Conservation (phyloP, 352 stramenopile species). For the Phytophthora melonis region DNA sequence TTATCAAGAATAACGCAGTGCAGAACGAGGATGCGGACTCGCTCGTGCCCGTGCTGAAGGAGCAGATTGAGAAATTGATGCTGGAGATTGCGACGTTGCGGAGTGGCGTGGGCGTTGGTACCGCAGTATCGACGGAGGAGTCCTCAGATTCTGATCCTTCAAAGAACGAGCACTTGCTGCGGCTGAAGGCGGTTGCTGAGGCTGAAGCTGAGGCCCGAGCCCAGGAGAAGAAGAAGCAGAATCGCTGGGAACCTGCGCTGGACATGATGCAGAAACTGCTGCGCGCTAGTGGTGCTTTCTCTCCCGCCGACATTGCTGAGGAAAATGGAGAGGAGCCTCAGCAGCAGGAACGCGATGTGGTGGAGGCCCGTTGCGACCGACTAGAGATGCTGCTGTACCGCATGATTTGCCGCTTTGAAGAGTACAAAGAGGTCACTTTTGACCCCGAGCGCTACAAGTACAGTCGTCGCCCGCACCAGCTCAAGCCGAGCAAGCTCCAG, state of each 20-base stretch:
- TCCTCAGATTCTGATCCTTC: conserved; percentile 23
- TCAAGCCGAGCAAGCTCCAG: conserved; percentile 45
- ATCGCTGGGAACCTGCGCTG: conserved; percentile 80
- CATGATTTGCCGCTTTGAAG: conserved; percentile 89
- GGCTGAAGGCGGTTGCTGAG: conserved; percentile 34
- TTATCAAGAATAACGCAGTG: conserved; percentile 91
- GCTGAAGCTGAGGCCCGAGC: conserved; percentile 31
- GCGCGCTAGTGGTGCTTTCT: conserved; percentile 59
- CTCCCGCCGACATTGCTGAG: conserved; percentile 48
- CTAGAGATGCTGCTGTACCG: conserved; percentile 87
- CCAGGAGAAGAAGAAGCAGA: conserved; percentile 56
- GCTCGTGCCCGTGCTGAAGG: conserved; percentile 76
- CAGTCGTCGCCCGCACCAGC: conserved; percentile 24
- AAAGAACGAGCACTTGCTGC: conserved; percentile 37
- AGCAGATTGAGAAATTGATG: conserved; percentile 77
- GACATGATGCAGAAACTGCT: conserved; percentile 86
- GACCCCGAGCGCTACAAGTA: conserved; percentile 49
- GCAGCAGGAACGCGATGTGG: conserved; percentile 44
- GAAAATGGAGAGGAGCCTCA: conserved; percentile 39
- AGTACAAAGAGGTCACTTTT: conserved; percentile 80
- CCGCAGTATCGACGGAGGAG: conserved; percentile 20
- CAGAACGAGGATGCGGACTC: conserved; percentile 87
- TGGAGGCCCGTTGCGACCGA: conserved; percentile 69
- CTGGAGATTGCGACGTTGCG: conserved; percentile 63
- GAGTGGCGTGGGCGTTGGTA: conserved; percentile 11